Base-by-base conservation (phyloP, 371 early-diverging fungal genomes). In the Apophysomyces elegans region DNA sequence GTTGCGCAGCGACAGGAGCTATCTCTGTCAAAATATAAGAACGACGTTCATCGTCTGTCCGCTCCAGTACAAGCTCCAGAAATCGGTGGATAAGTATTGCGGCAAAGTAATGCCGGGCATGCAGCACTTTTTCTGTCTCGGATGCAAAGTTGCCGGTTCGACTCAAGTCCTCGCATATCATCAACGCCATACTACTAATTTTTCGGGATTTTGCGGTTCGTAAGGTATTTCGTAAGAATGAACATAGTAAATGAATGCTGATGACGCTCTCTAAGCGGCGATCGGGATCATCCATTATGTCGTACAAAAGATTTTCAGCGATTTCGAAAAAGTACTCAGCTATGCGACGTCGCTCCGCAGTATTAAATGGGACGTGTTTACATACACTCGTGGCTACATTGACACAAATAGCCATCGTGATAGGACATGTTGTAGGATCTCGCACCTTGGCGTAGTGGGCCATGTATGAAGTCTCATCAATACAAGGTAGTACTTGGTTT, bases 281-380 rank as follows among this genome's bases (percentile, higher is more conserved):
- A 9, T 63, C 16, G 1, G 64, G 64, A 37, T 63, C 64, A 26
- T 63, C 64, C n/a, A 63, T 57, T 38, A 57, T 43, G 8, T 63
- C 64, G 41, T 41, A 32, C 5, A 63, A 8, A 13, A 7, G 57
- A n/a, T 57, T 32, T n/a, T 56, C 56, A 8, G 41, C 35, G 5
- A 56, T 32, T 11, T 39, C 11, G 32, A 56, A 63, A 26, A 63
- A 63, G 12, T 63, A 37, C 26, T 63, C 64, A 13, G 57, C 56
- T n/a, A 63, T 38, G 8, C 43, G 18, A 38, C 64, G 57, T 9
- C 35, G 56, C 32, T 56, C 41, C 5, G 18, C 21, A 14, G 39
- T 4, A 5, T 11, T 16, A 12, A 63, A 41, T 8, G 43, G 38
- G 9, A 56, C 13, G 39, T 63, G 64, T 5, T 43, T 36, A 21